phyloP scores from a whole-genome alignment of 192 early-diverging fungal species.

The Backusella circina region DNA sequence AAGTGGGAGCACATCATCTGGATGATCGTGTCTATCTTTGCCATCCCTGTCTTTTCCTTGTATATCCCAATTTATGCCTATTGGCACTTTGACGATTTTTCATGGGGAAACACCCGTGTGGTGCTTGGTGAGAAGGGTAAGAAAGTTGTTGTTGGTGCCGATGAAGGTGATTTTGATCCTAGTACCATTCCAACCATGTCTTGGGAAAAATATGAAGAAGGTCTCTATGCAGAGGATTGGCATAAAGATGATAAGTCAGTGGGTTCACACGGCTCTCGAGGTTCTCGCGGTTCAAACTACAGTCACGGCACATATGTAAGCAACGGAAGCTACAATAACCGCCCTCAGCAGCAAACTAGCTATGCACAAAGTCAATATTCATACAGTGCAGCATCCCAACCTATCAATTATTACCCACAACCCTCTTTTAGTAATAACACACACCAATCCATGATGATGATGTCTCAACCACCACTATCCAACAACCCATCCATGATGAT shows the following conservation, averaged over 20 bases:
- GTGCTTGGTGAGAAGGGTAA: conserved; percentile 84
- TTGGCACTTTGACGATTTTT: conserved; percentile 99
- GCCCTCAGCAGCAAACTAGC: background rate
- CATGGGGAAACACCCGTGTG: conserved; percentile 95
- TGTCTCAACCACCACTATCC: background rate
- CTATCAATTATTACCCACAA: background rate
- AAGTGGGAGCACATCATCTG: conserved; percentile 92
- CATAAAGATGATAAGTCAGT: conserved; percentile 17
- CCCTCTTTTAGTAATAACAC: background rate
- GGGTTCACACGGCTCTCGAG: conserved; percentile 32
- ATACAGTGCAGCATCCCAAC: background rate
- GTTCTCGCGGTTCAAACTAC: conserved; percentile 42
- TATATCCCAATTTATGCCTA: conserved; percentile 86
- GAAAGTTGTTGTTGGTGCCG: conserved; percentile 52
- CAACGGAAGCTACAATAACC: background rate
- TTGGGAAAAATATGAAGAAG: conserved; percentile 80
- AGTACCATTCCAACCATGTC: conserved; percentile 68
- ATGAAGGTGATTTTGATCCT: conserved; percentile 75
- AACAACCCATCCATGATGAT: background rate
- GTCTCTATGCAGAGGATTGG: conserved; percentile 43
- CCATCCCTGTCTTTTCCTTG: conserved; percentile 84
- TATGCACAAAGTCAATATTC: background rate
- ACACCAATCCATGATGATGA: background rate
- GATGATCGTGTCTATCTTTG: conserved; percentile 95
- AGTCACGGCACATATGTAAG: conserved; percentile 38